Base-by-base conservation (phyloP, 768 basidiomycete genomes). In the Pholiota conissans region DNA sequence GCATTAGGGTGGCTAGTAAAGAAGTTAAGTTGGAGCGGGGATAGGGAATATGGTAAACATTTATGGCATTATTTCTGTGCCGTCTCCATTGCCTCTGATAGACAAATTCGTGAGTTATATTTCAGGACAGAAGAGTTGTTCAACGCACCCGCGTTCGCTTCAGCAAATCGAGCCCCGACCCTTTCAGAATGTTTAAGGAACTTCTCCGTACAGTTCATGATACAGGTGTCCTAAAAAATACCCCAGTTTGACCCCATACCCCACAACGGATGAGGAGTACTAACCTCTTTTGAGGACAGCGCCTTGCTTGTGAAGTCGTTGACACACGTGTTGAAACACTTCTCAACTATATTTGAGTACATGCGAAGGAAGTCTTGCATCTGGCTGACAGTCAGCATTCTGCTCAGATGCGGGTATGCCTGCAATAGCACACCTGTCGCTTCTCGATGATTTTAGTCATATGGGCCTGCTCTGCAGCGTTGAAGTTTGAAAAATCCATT, bases 311-410 rank as follows among this genome's bases (percentile, higher is more conserved):
- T 98, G 67, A 99, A 98, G 71, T 99, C 96, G 71, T 95, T 95
- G 67, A 89, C 90, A 71, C 96, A 99, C 13, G 91, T 80, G 65
- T 80, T 93, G 83, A 99, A 99, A 73, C 96, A 99, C 65, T 92
- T 87, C 71, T 98, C 96, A 29, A 95, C 94, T 55, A 99, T 83
- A 69, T 87, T 90, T 22, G 93, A 91, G 75, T 99, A 98, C 74
- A 98, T 88, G 68, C 82, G 84, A 80, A 99, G 80, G 68, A 99
- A 98, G 79, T 98, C 96, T 81, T 96, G 93, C 95, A 99, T 96
- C 95, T 98, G 52, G 55, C 24, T 11, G 37, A 24, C 22, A 22
- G 24, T 45, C 9, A 45, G 42, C 42, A 10, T 24, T 18, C 48
- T 45, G 56, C 58, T 62, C 22, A 59, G 40, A 39, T 22, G 46